Evolutionary conservation across 768 basidiomycete species (phyloP).

Genomic region (Agaricus subrufescens): DNA sequence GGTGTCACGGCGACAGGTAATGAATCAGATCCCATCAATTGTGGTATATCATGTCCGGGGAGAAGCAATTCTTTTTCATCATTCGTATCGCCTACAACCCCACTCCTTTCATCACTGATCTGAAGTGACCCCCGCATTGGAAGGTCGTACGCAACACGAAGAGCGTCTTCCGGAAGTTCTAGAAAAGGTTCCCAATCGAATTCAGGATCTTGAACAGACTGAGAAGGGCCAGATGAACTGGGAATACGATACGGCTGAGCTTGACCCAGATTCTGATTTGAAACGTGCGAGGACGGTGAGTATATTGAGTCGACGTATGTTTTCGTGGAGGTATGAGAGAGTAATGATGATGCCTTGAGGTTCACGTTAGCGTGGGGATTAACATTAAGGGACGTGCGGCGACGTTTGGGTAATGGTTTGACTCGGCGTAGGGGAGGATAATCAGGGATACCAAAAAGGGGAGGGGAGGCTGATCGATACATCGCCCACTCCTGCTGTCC

Average conservation of each 20-base stretch:
- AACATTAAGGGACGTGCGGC: conserved; percentile 37
- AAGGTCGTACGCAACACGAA: not conserved
- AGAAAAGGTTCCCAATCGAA: not conserved
- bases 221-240: not conserved
- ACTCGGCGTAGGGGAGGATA: conserved; percentile 59
- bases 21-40: not conserved
- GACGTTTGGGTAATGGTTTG: conserved; percentile 77
- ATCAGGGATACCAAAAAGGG: conserved; percentile 63
- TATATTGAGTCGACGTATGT: not conserved
- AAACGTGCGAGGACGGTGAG: not conserved
- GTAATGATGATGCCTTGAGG: not conserved
- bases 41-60: not conserved
- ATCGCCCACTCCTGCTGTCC: conserved; percentile 26
- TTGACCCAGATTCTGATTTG: not conserved
- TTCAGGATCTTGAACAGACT: not conserved
- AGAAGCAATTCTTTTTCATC: not conserved
- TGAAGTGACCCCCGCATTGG: not conserved
- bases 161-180: not conserved
- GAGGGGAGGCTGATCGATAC: conserved; percentile 48
- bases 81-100: not conserved
- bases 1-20: not conserved
- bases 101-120: not conserved
- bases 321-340: conserved; percentile 9
- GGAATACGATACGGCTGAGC: not conserved
- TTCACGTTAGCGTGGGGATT: not conserved